phyloP scores from a whole-genome alignment of 345 rosid species.

The Pugionium dolabratum region DNA sequence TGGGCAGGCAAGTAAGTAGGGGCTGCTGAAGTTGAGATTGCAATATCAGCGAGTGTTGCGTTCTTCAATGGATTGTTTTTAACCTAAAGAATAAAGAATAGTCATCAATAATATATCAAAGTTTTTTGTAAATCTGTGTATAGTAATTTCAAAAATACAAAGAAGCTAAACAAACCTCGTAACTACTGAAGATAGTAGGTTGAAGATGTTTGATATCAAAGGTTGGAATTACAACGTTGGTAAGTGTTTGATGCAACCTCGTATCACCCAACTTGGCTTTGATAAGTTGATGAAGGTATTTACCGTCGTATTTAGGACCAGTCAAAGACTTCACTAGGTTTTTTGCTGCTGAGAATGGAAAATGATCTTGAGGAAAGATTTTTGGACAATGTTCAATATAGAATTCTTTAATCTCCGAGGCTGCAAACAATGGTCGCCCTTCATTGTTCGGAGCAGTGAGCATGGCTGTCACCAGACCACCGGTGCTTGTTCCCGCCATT shows the following conservation, averaged over 20 bases:
- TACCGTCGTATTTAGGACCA: constrained; percentile 70
- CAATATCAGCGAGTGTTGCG: constrained; percentile 37
- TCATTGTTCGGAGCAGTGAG: constrained; percentile 54
- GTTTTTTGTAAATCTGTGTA: not conserved
- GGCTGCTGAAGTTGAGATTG: constrained; percentile 40
- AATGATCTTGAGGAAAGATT: constrained; percentile 55
- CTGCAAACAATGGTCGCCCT: constrained; percentile 64
- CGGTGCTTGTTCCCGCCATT: constrained; percentile 68
- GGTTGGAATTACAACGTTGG: constrained; percentile 74
- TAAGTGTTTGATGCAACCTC: constrained; percentile 56
- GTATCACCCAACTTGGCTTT: constrained; percentile 50
- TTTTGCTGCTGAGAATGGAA: constrained; percentile 38
- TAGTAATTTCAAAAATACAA: no score
- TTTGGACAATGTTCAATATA: constrained; percentile 54
- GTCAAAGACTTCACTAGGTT: constrained; percentile 45
- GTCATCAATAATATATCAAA: constrained; percentile 14
- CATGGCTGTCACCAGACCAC: constrained; percentile 76
- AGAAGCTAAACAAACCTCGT: constrained; percentile 43
- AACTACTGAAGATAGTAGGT: constrained; percentile 64
- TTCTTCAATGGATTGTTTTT: constrained; percentile 33
- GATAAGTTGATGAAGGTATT: constrained; percentile 49
- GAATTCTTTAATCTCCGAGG: constrained; percentile 60
- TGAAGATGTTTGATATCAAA: constrained; percentile 71
- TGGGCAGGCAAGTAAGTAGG: constrained; percentile 42
- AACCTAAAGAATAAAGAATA: constrained; percentile 43